Base-by-base conservation (phyloP, 805 yeast genomes). In the Ogataea trehalophila region DNA sequence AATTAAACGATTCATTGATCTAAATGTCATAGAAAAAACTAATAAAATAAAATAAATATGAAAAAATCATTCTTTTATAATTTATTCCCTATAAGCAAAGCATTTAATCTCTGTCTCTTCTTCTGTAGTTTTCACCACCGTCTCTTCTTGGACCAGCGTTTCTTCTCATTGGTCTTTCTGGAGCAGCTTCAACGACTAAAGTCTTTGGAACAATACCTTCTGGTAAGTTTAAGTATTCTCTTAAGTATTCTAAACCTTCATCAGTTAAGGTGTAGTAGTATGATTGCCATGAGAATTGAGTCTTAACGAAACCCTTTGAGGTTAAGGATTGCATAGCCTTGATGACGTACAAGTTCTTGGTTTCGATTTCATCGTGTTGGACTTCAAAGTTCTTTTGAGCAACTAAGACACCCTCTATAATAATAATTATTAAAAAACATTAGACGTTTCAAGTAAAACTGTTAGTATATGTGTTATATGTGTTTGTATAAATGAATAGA, bases 211-310 rank as follows among this genome's bases (percentile, higher is more conserved):
- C 92, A 75, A 94, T 86, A 79, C 90, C 95, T 77, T 87, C 95
- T 79, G 99, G 99, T 69, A 94, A 83, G 85, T 91, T 90, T 76
- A 94, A 86, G 88, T 90, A 94, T 74, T 88, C 90, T 81, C 97
- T 87, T 72, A 94, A 86, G 87, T 80, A 94, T 73, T 90, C 96
- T 62, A 94, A 92, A 85, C 99, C 99, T 79, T 88, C 97, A 73
- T 94, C 98, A 73, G 98, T 94, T 74, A 94, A 87, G 82, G 99
- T 89, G 95, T 94, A 94, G 96, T 94, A 94, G 82, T 94, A 94
- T 85, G 89, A 89, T 85, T 91, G 97, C 99, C 99, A 94, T 71
- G 98, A 92, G 86, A 92, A 94, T 80, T 90, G 98, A 68, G 99
- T 94, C 88, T 92, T 90, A 77, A 94, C 98, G 85, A 71, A 94